Evolutionary conservation across 176 grass and related monocot species (phyloP).

Genomic region (Urochloa ruziziensis): DNA sequence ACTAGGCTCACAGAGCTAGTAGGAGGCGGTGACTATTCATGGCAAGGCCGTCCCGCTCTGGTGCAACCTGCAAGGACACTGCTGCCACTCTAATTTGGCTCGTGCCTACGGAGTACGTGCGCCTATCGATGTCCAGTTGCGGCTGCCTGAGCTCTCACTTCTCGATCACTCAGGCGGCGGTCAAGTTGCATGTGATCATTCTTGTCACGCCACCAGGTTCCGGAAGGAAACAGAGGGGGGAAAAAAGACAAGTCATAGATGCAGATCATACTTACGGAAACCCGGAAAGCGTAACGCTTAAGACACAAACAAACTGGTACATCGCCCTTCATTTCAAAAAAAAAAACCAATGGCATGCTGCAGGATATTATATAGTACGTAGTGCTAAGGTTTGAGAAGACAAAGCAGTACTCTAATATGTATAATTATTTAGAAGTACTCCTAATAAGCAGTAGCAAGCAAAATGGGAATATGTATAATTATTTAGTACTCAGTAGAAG

Average conservation of each 20-base stretch:
- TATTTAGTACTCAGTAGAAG: background rate
- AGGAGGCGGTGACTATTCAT: background rate
- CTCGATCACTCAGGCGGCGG: background rate
- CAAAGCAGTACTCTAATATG: no score
- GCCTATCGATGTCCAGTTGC: background rate
- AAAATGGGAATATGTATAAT: background rate
- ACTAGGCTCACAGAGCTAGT: background rate
- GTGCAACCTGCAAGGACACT: slow-evolving; percentile 1
- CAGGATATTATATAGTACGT: background rate
- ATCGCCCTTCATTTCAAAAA: no score
- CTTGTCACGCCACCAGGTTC: background rate
- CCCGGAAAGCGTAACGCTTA: no score
- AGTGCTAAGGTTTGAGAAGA: background rate
- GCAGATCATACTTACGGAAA: no score
- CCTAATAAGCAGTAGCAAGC: background rate
- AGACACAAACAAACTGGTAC: no score
- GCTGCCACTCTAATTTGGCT: background rate
- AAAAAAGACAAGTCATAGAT: no score
- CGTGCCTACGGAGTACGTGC: no score
- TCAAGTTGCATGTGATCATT: background rate
- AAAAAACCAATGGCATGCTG: background rate
- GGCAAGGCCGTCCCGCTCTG: background rate
- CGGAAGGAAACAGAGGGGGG: no score
- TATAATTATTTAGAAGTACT: no score
- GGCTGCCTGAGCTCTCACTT: background rate